phyloP scores from a whole-genome alignment of 192 early-diverging fungal genomes.

The Backusella liffmaniae region DNA sequence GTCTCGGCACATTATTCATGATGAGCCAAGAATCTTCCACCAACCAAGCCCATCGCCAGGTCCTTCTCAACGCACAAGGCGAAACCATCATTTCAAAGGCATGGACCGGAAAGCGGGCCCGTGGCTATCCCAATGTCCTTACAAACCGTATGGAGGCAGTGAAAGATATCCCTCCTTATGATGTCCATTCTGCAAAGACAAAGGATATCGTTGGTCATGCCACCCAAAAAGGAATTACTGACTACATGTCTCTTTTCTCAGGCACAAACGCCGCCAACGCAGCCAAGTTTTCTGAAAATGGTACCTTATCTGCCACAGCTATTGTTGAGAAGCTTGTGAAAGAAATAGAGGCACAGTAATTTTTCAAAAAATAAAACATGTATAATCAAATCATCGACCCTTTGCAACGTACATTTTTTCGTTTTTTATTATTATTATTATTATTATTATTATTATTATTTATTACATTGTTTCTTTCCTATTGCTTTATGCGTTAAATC shows the following conservation, averaged over 20 bases:
- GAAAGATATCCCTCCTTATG: constrained; percentile 15
- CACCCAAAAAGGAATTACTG: background rate
- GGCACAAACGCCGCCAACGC: constrained; percentile 1
- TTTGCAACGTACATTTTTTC: background rate
- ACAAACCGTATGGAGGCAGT: constrained; percentile 2
- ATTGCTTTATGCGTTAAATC: constrained; percentile 13
- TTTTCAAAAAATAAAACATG: background rate
- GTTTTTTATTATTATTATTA: background rate
- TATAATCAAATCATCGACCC: background rate
- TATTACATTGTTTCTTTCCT: background rate
- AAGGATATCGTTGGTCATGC: constrained; percentile 26
- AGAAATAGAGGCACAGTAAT: constrained; percentile 4
- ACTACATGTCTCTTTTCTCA: constrained; percentile 19
- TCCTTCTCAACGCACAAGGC: background rate
- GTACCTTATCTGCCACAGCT: constrained; percentile 21
- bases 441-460: background rate
- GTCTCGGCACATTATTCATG: constrained; percentile 32
- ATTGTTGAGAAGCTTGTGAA: constrained; percentile 25
- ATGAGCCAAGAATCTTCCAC: constrained; percentile 15
- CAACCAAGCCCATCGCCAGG: constrained; percentile 9
- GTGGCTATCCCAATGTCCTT: constrained; percentile 24
- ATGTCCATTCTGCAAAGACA: constrained; percentile 27
- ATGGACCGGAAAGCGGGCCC: constrained; percentile 26
- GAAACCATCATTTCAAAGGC: constrained; percentile 18
- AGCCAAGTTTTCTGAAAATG: constrained; percentile 23